These are phyloP conservation scores for Xylaria curta DNA, from an alignment of 495 filamentous ascomycete species.

Conservation along the genomic window DNA sequence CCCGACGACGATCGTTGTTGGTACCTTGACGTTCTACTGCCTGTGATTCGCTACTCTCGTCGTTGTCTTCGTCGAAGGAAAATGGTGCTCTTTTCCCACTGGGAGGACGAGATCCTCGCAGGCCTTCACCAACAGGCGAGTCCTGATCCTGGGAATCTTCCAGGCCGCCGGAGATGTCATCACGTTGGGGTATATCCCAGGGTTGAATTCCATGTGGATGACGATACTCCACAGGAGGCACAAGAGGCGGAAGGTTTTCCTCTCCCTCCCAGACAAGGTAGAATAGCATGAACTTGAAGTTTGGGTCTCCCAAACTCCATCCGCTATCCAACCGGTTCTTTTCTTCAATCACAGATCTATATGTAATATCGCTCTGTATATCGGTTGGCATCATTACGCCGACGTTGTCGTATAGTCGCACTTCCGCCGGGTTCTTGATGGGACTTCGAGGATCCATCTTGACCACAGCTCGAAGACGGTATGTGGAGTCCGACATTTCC, in stretches of 20 bases:
- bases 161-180: too few relatives aligned
- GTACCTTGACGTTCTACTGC: too few relatives aligned
- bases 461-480: not conserved
- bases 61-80: too few relatives aligned
- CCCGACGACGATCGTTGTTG: too few relatives aligned
- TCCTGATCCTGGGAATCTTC: too few relatives aligned
- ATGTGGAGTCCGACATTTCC: not conserved
- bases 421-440: not conserved
- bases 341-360: not conserved
- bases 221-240: not conserved
- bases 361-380: not conserved
- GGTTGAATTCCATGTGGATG: not conserved
- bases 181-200: too few relatives aligned
- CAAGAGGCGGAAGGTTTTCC: not conserved
- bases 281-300: constrained; percentile 1
- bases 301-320: not conserved
- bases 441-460: not conserved
- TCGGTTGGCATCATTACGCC: not conserved
- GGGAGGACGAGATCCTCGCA: too few relatives aligned
- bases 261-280: constrained; percentile 1
- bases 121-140: too few relatives aligned
- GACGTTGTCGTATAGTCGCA: not conserved
- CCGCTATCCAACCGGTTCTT: not conserved
- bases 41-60: too few relatives aligned
- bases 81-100: too few relatives aligned